Conservation (phyloP, 495 filamentous ascomycete species). For the Aspergillus sparsus region DNA sequence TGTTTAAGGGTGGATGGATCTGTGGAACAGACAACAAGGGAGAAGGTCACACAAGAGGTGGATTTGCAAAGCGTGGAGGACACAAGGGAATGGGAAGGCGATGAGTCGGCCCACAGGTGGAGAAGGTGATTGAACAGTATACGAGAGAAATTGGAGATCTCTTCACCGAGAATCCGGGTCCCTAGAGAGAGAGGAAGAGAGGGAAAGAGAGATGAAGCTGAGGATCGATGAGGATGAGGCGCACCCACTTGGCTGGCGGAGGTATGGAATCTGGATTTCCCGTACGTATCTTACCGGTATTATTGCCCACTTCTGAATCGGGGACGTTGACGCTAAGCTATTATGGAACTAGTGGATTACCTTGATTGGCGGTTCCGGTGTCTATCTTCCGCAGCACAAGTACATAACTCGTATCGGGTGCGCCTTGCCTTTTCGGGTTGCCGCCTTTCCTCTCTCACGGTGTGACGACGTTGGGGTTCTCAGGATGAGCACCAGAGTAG, state of each 20-base stretch:
- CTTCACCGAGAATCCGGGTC: neutral
- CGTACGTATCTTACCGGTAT: neutral
- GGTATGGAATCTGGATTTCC: neutral
- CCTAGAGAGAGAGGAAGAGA: neutral
- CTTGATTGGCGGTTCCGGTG: neutral
- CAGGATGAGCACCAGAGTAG: too few relatives aligned
- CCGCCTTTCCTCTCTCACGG: neutral
- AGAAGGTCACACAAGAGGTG: slow-evolving; percentile 25
- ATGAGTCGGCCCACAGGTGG: slow-evolving; percentile 8
- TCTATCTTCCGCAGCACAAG: neutral
- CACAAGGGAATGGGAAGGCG: neutral
- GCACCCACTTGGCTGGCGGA: slow-evolving; percentile 22
- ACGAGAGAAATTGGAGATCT: neutral
- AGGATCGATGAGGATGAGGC: slow-evolving; percentile 15
- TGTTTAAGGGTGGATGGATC: slow-evolving; percentile 10
- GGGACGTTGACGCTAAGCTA: neutral
- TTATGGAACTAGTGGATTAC: neutral
- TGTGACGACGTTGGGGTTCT: too few relatives aligned
- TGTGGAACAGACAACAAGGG: slow-evolving; percentile 21
- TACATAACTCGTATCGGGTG: neutral
- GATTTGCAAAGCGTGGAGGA: neutral
- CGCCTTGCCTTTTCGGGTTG: neutral
- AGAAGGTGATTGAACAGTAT: slow-evolving; percentile 18
- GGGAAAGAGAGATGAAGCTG: slow-evolving; percentile 14
- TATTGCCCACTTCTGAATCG: neutral